Conservation (phyloP, 2,329 filamentous ascomycete genomes). For the Verticillium nubilum region DNA sequence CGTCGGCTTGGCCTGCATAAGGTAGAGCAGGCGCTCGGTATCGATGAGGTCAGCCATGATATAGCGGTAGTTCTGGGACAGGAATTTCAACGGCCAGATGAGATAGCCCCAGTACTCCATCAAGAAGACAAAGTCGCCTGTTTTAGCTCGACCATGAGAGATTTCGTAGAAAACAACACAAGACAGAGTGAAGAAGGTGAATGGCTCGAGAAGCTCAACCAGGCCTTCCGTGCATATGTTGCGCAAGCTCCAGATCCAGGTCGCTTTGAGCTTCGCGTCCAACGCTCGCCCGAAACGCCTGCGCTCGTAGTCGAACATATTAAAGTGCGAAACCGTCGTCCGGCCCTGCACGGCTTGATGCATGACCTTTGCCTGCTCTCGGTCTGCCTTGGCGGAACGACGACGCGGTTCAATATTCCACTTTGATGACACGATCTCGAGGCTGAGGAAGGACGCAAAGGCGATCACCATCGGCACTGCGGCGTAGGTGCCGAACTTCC, state of each 20-base stretch:
- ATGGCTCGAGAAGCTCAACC: conserved; percentile 37
- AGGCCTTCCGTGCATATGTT: conserved; percentile 16
- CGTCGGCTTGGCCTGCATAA: conserved; percentile 53
- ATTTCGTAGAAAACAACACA: conserved; percentile 48
- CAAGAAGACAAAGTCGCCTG: conserved; percentile 60
- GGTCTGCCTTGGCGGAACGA: conserved; percentile 29
- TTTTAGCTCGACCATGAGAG: conserved; percentile 36
- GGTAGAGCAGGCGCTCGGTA: conserved; percentile 53
- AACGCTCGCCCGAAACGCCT: conserved; percentile 20
- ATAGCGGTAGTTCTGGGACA: conserved; percentile 14
- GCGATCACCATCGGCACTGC: conserved; percentile 28
- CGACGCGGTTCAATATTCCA: conserved; percentile 32
- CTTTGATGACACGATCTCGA: conserved; percentile 26
- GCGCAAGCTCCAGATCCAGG: conserved; percentile 11
- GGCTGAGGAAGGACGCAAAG: conserved; percentile 9
- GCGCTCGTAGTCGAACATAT: conserved; percentile 25
- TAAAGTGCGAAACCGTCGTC: conserved; percentile 47
- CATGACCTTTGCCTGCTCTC: conserved; percentile 46
- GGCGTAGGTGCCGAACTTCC: conserved; percentile 58
- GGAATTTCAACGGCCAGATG: conserved; percentile 32
- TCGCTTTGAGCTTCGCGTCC: conserved; percentile 16
- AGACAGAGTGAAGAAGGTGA: conserved; percentile 24
- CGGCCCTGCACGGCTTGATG: conserved; percentile 55
- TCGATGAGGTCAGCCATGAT: conserved; percentile 48
- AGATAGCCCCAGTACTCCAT: conserved; percentile 55